Conservation (phyloP, 768 basidiomycete species). For the Asterophora lycoperdoides region DNA sequence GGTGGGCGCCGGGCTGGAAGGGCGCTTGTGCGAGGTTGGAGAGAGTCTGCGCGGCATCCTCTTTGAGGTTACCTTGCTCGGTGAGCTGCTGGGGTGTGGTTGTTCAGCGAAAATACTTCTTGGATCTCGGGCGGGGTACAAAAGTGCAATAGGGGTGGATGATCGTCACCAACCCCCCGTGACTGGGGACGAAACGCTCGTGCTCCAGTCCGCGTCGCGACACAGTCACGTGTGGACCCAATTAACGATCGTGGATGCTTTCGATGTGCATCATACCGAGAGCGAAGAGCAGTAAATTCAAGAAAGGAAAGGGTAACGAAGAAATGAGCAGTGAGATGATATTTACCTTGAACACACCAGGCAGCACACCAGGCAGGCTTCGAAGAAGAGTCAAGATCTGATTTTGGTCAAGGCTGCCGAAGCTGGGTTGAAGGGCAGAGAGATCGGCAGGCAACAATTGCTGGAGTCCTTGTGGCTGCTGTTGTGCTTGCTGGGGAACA, state of each 20-base stretch:
- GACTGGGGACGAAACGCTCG: conserved; percentile 32
- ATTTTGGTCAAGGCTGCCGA: conserved; percentile 39
- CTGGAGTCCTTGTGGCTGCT: conserved; percentile 20
- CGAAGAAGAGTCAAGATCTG: conserved; percentile 61
- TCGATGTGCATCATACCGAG: conserved; percentile 8
- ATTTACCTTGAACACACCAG: conserved; percentile 56
- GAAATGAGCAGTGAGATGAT: conserved; percentile 3
- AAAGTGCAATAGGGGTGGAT: background rate
- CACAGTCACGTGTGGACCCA: conserved; percentile 33
- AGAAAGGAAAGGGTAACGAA: conserved; percentile 5
- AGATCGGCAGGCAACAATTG: conserved; percentile 25
- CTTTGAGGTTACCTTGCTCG: conserved; percentile 49
- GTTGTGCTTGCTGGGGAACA: conserved; percentile 26
- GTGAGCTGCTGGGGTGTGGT: conserved; percentile 28
- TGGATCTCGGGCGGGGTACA: too few species aligned
- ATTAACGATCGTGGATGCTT: conserved; percentile 20
- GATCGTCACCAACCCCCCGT: conserved; percentile 26
- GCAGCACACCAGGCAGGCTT: conserved; percentile 49
- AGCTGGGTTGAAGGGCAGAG: conserved; percentile 20
- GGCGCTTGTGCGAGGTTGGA: conserved; percentile 49
- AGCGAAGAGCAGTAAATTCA: background rate
- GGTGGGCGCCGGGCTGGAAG: conserved; percentile 26
- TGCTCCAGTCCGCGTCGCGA: conserved; percentile 34
- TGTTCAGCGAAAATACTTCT: conserved; percentile 2
- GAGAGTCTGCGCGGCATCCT: conserved; percentile 57